phyloP scores from a whole-genome alignment of 2,329 filamentous ascomycete genomes.

The Trichoderma aggressivum region DNA sequence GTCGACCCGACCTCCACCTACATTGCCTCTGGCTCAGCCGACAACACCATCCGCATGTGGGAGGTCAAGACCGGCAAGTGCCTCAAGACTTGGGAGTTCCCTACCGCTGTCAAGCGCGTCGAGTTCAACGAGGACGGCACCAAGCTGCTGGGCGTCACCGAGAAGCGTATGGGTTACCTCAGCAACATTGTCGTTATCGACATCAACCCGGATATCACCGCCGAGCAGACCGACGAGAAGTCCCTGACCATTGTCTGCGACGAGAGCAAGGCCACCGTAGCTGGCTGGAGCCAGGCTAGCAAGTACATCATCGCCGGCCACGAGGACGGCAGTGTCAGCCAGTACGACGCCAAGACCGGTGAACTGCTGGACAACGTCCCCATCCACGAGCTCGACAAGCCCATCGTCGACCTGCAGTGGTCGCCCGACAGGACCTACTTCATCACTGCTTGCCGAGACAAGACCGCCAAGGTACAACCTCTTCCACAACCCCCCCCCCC shows the following conservation, averaged over 20 bases:
- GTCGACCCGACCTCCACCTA: constrained; percentile 89
- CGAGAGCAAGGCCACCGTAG: constrained; percentile 94
- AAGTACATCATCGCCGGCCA: constrained; percentile 98
- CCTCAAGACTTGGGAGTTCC: constrained; percentile 97
- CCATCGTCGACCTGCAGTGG: constrained; percentile 94
- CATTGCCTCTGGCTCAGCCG: constrained; percentile 91
- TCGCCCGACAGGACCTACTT: constrained; percentile 92
- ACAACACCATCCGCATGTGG: constrained; percentile 98
- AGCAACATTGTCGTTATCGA: constrained; percentile 92
- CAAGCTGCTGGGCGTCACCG: constrained; percentile 87
- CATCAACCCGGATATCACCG: constrained; percentile 78
- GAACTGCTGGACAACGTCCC: constrained; percentile 77
- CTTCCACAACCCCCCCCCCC: neutral
- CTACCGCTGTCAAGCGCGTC: constrained; percentile 94
- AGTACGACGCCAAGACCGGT: constrained; percentile 89
- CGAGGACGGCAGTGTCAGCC: constrained; percentile 89
- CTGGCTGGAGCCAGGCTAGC: constrained; percentile 89
- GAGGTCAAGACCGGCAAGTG: constrained; percentile 89
- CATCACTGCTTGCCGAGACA: constrained; percentile 97
- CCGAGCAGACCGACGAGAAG: constrained; percentile 80
- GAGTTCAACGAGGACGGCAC: constrained; percentile 95
- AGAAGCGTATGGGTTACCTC: constrained; percentile 96
- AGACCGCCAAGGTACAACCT: constrained; percentile 76
- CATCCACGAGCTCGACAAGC: constrained; percentile 78
- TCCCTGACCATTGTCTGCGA: constrained; percentile 85